These are phyloP conservation scores for Solanum lignicaule DNA, from an alignment of 257 asterid species.

Conservation along the genomic window DNA sequence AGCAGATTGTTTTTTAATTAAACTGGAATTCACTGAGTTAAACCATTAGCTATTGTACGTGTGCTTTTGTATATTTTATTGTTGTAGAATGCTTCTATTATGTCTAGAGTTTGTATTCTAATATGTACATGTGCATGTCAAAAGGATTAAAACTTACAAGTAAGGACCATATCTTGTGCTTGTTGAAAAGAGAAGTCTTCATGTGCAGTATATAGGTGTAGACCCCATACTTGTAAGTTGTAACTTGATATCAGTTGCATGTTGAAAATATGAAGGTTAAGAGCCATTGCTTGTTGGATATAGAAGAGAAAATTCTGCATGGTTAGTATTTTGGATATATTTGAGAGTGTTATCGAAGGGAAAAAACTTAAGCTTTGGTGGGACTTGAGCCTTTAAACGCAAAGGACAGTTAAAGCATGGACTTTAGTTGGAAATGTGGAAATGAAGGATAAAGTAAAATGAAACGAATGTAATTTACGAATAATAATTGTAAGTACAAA, in stretches of 20 bases:
- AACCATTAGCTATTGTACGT: neutral
- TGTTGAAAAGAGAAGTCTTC: neutral
- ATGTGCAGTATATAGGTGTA: conserved; percentile 17
- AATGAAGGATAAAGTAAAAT: neutral
- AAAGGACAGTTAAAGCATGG: neutral
- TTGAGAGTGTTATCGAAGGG: neutral
- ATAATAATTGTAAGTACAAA: neutral
- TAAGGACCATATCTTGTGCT: neutral
- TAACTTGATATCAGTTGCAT: neutral
- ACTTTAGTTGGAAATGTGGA: neutral
- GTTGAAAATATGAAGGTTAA: neutral
- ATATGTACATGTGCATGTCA: neutral
- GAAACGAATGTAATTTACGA: neutral
- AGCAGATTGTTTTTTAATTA: neutral
- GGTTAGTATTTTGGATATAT: conserved; percentile 1
- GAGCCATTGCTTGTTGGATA: neutral
- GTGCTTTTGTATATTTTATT: neutral
- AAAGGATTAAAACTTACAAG: neutral
- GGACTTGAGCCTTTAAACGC: neutral
- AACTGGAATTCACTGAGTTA: neutral
- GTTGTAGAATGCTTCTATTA: neutral
- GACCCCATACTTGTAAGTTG: neutral
- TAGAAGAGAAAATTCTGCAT: neutral
- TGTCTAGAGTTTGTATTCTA: neutral
- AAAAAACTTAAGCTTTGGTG: neutral